These are phyloP conservation scores for Ascoidea asiatica DNA, from an alignment of 805 yeast species.

Conservation along the genomic window DNA sequence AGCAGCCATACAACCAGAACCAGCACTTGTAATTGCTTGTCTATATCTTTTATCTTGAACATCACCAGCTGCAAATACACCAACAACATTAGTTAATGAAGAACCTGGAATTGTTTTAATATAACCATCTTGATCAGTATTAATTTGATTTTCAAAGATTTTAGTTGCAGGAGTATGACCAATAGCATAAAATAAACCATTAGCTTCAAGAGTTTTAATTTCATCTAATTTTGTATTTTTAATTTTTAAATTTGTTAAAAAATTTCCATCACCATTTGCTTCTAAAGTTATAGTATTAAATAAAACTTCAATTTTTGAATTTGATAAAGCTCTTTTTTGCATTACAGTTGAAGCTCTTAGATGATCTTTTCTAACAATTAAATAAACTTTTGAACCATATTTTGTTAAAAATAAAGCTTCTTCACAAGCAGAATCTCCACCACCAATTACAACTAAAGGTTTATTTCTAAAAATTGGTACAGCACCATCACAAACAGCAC, in stretches of 20 bases:
- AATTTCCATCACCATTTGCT: slow-evolving; percentile 90
- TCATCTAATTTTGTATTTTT: slow-evolving; percentile 63
- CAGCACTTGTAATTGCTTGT: slow-evolving; percentile 99
- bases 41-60: slow-evolving; percentile 95
- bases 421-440: slow-evolving; percentile 99
- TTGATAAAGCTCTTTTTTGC: slow-evolving; percentile 81
- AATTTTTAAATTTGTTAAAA: slow-evolving; percentile 50
- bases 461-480: slow-evolving; percentile 97
- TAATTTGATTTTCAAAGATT: slow-evolving; percentile 64
- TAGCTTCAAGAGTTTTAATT: slow-evolving; percentile 56
- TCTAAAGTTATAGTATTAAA: slow-evolving; percentile 77
- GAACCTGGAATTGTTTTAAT: slow-evolving; percentile 84
- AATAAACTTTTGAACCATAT: slow-evolving; percentile 90
- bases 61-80: slow-evolving; percentile 98
- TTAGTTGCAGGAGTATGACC: slow-evolving; percentile 95
- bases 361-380: slow-evolving; percentile 88
- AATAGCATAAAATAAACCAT: slow-evolving; percentile 94
- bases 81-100: slow-evolving; percentile 70
- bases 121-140: slow-evolving; percentile 81
- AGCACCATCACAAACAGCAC: slow-evolving; percentile 99
- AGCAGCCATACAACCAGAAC: slow-evolving; percentile 99
- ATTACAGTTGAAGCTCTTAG: slow-evolving; percentile 92
- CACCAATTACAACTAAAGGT: slow-evolving; percentile 96
- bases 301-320: slow-evolving; percentile 82
- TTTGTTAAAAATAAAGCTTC: slow-evolving; percentile 95